phyloP scores from a whole-genome alignment of 805 yeast genomes.

The Candida boleticola region DNA sequence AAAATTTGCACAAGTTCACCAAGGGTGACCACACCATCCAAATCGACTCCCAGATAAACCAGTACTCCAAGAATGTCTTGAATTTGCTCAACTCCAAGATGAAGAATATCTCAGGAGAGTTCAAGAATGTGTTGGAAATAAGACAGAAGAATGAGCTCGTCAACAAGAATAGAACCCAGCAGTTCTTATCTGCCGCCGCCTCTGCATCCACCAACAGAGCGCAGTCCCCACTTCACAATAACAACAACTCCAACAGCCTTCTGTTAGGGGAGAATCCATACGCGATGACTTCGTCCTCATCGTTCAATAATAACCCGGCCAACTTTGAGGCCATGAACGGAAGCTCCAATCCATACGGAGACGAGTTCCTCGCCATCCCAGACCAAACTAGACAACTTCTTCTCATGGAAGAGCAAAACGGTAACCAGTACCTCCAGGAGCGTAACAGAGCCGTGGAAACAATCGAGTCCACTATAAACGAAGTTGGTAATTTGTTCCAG shows the following conservation, averaged over 20 bases:
- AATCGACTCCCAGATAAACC: slow-evolving; percentile 60
- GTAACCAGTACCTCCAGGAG: slow-evolving; percentile 70
- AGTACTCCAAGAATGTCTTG: slow-evolving; percentile 83
- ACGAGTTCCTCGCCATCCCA: slow-evolving; percentile 68
- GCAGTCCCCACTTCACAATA: slow-evolving; percentile 3
- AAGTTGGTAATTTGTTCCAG: slow-evolving; percentile 90
- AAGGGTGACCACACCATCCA: slow-evolving; percentile 42
- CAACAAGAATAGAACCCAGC: slow-evolving; percentile 78
- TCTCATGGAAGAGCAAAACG: slow-evolving; percentile 81
- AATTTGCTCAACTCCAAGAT: slow-evolving; percentile 84
- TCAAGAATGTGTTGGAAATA: slow-evolving; percentile 82
- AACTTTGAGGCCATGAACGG: slow-evolving; percentile 13
- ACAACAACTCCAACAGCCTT: not conserved
- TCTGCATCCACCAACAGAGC: slow-evolving; percentile 13
- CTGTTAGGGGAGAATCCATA: slow-evolving; percentile 40
- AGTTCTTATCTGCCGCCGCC: slow-evolving; percentile 62
- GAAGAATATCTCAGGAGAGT: slow-evolving; percentile 88
- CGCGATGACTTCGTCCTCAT: slow-evolving; percentile 9
- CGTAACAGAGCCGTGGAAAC: slow-evolving; percentile 91
- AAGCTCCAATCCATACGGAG: slow-evolving; percentile 25
- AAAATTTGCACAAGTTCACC: slow-evolving; percentile 55
- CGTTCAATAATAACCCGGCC: slow-evolving; percentile 21
- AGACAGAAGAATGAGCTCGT: slow-evolving; percentile 83
- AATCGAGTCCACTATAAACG: slow-evolving; percentile 94
- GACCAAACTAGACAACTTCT: slow-evolving; percentile 77